These are phyloP conservation scores for Aspergillus sp. DNA, from an alignment of 2,329 filamentous ascomycete species.

Conservation along the genomic window DNA sequence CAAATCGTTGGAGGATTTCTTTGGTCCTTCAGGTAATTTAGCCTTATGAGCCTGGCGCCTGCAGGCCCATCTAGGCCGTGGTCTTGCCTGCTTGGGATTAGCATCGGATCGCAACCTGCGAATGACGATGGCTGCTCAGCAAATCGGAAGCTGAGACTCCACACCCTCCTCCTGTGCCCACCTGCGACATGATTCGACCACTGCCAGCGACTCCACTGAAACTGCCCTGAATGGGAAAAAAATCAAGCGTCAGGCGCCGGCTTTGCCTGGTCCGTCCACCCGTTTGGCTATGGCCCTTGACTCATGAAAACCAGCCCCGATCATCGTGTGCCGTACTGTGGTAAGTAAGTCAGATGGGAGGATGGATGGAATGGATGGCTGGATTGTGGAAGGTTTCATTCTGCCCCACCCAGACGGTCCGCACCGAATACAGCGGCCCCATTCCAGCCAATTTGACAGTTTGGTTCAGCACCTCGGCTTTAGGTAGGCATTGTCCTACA, in stretches of 20 bases:
- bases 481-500: background rate
- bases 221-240: background rate
- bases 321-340: background rate
- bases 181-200: background rate
- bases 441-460: constrained; percentile 12
- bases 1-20: background rate
- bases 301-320: background rate
- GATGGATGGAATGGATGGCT: background rate
- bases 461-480: background rate
- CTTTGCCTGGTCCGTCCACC: constrained; percentile 1
- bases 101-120: background rate
- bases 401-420: constrained; percentile 19
- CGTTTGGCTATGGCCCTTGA: background rate
- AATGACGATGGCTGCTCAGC: background rate
- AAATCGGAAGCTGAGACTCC: background rate
- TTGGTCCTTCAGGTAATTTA: constrained; percentile 10
- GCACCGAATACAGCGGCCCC: constrained; percentile 22
- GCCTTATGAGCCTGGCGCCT: background rate
- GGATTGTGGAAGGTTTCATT: constrained; percentile 7
- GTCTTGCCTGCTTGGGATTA: background rate
- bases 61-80: background rate
- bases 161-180: background rate
- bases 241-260: background rate
- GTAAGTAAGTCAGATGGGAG: background rate
- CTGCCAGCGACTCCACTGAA: background rate